These are phyloP conservation scores for Paramecium pentaurelia DNA, from an alignment of 73 alveolate genomes.

Conservation along the genomic window DNA sequence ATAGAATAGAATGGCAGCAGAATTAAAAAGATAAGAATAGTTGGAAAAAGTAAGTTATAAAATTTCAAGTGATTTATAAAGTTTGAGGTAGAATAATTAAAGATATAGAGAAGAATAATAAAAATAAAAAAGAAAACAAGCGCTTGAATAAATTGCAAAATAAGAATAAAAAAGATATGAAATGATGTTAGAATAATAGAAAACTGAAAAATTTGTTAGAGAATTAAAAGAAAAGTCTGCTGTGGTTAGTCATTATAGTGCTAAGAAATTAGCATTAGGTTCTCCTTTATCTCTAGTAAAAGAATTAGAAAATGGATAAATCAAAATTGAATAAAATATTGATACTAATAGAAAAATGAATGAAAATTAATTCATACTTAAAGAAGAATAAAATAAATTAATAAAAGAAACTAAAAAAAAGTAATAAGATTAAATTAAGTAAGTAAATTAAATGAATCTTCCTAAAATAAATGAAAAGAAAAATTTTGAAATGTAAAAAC, in stretches of 20 bases:
- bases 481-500: not conserved
- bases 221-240: not conserved
- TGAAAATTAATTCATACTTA: not conserved
- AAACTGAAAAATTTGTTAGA: not conserved
- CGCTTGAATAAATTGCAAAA: not conserved
- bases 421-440: not conserved
- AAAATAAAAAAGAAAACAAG: not conserved
- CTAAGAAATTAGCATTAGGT: not conserved
- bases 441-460: not conserved
- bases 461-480: not conserved
- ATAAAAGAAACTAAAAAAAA: not conserved
- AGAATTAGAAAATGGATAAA: not conserved
- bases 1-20: not conserved
- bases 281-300: not conserved
- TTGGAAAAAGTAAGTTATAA: not conserved
- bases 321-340: not conserved
- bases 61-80: not conserved
- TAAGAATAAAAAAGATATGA: conserved; percentile 2
- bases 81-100: not conserved
- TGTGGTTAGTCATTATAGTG: not conserved
- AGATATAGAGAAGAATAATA: not conserved
- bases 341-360: not conserved
- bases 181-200: not conserved
- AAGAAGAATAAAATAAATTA: not conserved
- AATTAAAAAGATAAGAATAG: not conserved